Percentiles rank a stretch among this genome's conserved stretches.
phyloP scores from a whole-genome alignment of 108 stramenopile species.

The Nitzschia sp. region DNA sequence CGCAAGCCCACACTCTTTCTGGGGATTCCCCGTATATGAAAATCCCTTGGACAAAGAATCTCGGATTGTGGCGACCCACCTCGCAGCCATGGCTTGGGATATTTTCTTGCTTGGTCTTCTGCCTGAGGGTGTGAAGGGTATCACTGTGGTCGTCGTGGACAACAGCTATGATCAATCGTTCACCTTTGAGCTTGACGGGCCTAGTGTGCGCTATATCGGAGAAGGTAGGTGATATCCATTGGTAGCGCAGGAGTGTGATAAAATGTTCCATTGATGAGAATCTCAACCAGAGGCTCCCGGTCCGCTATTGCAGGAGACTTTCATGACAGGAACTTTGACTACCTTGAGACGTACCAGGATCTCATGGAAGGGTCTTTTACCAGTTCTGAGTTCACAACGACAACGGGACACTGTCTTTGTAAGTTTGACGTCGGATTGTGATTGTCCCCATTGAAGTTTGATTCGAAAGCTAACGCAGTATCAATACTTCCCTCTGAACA shows the following conservation, averaged over 20 bases:
- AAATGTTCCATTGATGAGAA: too few relatives aligned
- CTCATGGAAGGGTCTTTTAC: not conserved
- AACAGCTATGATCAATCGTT: constrained; percentile 8
- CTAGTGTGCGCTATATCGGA: not conserved
- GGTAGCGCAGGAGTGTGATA: too few relatives aligned
- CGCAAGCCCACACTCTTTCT: constrained; percentile 4
- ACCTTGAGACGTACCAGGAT: not conserved
- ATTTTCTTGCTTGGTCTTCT: not conserved
- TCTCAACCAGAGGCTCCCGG: too few relatives aligned
- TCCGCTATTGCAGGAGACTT: not conserved
- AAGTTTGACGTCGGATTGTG: not conserved
- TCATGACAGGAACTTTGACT: constrained; percentile 11
- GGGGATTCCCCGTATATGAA: not conserved
- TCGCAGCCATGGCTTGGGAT: constrained; percentile 5
- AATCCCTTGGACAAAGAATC: not conserved
- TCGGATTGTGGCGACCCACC: constrained; percentile 3
- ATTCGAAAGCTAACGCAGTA: too few relatives aligned
- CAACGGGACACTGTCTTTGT: not conserved
- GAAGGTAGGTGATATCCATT: not conserved
- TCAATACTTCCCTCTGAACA: too few relatives aligned
- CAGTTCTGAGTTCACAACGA: not conserved
- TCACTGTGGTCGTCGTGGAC: constrained; percentile 6
- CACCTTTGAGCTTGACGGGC: constrained; percentile 9
- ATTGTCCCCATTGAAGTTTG: too few relatives aligned
- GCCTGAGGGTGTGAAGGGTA: not conserved